These are phyloP conservation scores for Nyssa sinensis DNA, from an alignment of 148 eudicot genomes.

Conservation along the genomic window DNA sequence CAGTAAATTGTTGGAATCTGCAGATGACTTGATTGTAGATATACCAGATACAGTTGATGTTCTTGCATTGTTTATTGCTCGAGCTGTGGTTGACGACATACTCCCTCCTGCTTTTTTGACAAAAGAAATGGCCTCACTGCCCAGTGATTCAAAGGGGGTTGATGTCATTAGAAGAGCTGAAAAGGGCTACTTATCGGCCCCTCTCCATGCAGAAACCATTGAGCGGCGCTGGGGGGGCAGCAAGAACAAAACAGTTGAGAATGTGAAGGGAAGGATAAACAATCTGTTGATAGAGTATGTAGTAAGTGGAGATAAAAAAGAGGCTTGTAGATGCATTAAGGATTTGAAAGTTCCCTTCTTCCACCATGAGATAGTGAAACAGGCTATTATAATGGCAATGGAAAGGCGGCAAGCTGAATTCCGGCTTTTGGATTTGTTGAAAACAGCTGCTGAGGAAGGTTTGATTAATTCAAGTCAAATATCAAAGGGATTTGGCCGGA, in stretches of 20 bases:
- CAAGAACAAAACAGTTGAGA: conserved; percentile 33
- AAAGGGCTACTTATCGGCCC: conserved; percentile 40
- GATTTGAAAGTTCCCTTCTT: conserved; percentile 47
- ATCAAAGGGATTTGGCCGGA: conserved; percentile 37
- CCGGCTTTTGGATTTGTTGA: conserved; percentile 25
- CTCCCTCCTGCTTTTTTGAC: no score
- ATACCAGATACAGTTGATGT: conserved; percentile 42
- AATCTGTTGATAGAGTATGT: conserved; percentile 34
- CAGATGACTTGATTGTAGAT: conserved; percentile 46
- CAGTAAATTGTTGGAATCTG: conserved; percentile 32
- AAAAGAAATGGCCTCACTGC: conserved; percentile 16
- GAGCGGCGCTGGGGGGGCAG: conserved; percentile 49
- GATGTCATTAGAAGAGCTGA: conserved; percentile 35
- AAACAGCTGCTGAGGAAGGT: conserved; percentile 35
- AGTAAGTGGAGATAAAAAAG: conserved; percentile 39
- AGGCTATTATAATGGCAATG: conserved; percentile 41
- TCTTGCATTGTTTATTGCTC: conserved; percentile 41
- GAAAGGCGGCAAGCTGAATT: conserved; percentile 30
- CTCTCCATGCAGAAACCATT: conserved; percentile 36
- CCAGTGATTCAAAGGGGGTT: conserved; percentile 37
- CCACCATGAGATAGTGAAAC: conserved; percentile 45
- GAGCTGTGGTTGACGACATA: no score
- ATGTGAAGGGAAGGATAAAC: conserved; percentile 30
- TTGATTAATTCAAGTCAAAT: conserved; percentile 50
- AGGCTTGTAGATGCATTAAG: conserved; percentile 45